Conservation (phyloP, 2,329 filamentous ascomycete genomes). For the Dryadomyces quercus-mongolicae region DNA sequence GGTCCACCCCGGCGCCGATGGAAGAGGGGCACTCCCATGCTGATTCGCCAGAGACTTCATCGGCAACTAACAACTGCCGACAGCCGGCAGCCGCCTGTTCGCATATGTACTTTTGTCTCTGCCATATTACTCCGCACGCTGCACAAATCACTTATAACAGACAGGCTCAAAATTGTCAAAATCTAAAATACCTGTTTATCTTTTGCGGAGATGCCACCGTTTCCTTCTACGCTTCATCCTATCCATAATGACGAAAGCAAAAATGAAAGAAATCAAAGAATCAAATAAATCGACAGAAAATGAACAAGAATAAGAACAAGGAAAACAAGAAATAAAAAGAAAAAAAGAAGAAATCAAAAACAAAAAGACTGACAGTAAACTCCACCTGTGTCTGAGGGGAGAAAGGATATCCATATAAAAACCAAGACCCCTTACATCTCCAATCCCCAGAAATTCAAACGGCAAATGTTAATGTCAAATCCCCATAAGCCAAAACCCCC, state of each 20-base stretch:
- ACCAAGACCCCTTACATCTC: background rate
- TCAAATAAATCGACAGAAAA: background rate
- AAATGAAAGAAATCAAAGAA: background rate
- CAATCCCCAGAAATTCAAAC: background rate
- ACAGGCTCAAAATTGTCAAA: no score
- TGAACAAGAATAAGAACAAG: background rate
- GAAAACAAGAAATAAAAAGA: background rate
- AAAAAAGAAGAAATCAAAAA: background rate
- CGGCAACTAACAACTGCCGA: no score
- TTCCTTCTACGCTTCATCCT: background rate
- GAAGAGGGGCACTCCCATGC: no score
- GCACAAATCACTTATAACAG: no score
- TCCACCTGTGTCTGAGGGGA: background rate
- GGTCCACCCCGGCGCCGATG: no score
- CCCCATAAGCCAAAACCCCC: background rate
- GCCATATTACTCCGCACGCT: no score
- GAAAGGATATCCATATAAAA: background rate
- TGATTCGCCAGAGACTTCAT: no score
- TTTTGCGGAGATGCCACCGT: no score
- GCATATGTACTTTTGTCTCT: no score
- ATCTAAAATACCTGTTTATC: no score
- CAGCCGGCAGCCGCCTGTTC: no score
- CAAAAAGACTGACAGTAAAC: background rate
- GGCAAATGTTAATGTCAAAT: background rate
- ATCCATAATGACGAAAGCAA: background rate